phyloP scores from a whole-genome alignment of 805 yeast species.

The Ogataea salicorniae region DNA sequence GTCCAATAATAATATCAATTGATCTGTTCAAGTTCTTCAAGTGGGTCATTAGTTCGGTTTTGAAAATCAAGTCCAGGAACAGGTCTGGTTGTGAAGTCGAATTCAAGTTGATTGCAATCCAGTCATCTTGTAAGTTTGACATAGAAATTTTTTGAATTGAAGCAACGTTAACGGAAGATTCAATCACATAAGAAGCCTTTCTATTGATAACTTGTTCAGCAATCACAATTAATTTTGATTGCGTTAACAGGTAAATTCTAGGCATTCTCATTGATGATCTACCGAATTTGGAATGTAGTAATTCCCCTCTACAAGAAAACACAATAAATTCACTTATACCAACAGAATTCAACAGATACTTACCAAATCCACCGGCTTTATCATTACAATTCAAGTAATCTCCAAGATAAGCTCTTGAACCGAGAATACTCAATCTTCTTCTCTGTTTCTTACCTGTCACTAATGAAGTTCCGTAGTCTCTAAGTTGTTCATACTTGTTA shows the following conservation, averaged over 20 bases:
- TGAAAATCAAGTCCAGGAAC: slow-evolving; percentile 73
- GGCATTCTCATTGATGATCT: slow-evolving; percentile 79
- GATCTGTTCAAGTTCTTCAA: slow-evolving; percentile 57
- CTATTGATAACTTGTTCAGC: slow-evolving; percentile 64
- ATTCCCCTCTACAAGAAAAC: slow-evolving; percentile 80
- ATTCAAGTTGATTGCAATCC: slow-evolving; percentile 70
- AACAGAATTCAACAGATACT: slow-evolving; percentile 61
- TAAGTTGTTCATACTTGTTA: slow-evolving; percentile 72
- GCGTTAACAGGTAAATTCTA: slow-evolving; percentile 68
- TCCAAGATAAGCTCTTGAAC: slow-evolving; percentile 88
- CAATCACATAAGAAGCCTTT: slow-evolving; percentile 51
- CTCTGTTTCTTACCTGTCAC: slow-evolving; percentile 80
- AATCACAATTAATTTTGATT: slow-evolving; percentile 56
- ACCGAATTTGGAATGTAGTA: slow-evolving; percentile 81
- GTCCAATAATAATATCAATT: slow-evolving; percentile 60
- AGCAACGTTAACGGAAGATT: slow-evolving; percentile 55
- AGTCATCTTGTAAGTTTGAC: slow-evolving; percentile 81
- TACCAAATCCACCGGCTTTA: slow-evolving; percentile 63
- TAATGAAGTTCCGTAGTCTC: slow-evolving; percentile 76
- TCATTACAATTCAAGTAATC: slow-evolving; percentile 87
- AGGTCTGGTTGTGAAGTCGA: slow-evolving; percentile 67
- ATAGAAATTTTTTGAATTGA: slow-evolving; percentile 59
- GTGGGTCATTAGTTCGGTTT: slow-evolving; percentile 82
- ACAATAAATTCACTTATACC: slow-evolving; percentile 67
- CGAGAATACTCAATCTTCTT: slow-evolving; percentile 79